A percentile compares a stretch with the other conserved stretches of the same genome.
Evolutionary conservation across 2,329 filamentous ascomycete species (phyloP).

Genomic region (Penicillium sp.): DNA sequence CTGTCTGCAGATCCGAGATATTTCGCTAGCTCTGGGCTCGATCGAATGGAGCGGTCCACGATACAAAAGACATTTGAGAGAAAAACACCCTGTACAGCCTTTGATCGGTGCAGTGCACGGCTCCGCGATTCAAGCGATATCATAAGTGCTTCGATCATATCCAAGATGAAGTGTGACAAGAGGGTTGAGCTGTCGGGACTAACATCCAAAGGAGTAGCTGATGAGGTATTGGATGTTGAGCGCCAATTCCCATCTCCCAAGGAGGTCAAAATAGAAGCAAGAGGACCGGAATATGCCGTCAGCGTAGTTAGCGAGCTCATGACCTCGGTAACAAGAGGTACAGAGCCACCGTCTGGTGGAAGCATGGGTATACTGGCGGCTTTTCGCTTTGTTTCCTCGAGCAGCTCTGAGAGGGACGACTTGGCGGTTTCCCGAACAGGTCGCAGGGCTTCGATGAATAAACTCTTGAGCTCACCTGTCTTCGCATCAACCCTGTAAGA

Average conservation of each 20-base stretch:
- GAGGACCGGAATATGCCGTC: conserved; percentile 81
- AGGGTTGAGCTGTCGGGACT: conserved; percentile 86
- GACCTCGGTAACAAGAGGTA: conserved; percentile 79
- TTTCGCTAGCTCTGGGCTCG: conserved; percentile 72
- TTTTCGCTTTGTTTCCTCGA: conserved; percentile 80
- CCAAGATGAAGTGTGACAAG: conserved; percentile 85
- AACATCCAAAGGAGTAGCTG: conserved; percentile 80
- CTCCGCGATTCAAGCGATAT: conserved; percentile 76
- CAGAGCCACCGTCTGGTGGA: conserved; percentile 76
- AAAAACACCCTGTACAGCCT: conserved; percentile 83
- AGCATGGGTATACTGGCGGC: conserved; percentile 69
- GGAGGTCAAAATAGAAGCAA: conserved; percentile 89
- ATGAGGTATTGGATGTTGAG: conserved; percentile 64
- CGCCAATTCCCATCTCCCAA: conserved; percentile 91
- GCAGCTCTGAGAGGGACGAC: conserved; percentile 76
- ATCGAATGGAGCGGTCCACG: conserved; percentile 80
- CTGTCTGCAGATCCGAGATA: conserved; percentile 68
- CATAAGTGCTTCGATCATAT: conserved; percentile 84
- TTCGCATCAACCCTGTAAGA: conserved; percentile 79
- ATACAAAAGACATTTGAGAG: conserved; percentile 85
- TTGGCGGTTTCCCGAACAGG: conserved; percentile 93
- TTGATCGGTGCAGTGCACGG: conserved; percentile 73
- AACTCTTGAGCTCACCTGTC: conserved; percentile 82
- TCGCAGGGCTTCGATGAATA: conserved; percentile 82
- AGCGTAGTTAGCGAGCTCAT: conserved; percentile 87